These are phyloP conservation scores for Fallopia convolvulus DNA, from an alignment of 148 eudicot genomes.

Conservation along the genomic window DNA sequence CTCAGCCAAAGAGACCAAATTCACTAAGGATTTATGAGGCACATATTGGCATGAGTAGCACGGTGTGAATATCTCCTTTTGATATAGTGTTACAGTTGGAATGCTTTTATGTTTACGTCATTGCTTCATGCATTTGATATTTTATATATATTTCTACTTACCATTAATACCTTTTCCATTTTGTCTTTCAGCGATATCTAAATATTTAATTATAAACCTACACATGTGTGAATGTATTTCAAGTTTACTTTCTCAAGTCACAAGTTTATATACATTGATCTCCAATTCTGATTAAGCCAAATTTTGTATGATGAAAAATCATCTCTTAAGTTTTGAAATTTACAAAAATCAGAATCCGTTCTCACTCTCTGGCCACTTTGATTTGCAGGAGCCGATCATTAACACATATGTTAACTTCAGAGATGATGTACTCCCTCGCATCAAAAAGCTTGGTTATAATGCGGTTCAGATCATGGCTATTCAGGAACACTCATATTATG, in stretches of 20 bases:
- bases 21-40: slow-evolving; percentile 90
- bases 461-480: slow-evolving; percentile 99
- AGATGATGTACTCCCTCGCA: slow-evolving; percentile 96
- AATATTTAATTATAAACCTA: neutral
- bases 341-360: neutral
- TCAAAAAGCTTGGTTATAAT: slow-evolving; percentile 85
- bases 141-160: neutral
- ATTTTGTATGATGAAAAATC: neutral
- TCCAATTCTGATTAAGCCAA: neutral
- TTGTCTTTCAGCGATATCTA: neutral
- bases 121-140: too few species aligned
- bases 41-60: slow-evolving; percentile 98
- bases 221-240: neutral
- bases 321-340: neutral
- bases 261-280: neutral
- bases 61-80: slow-evolving; percentile 42
- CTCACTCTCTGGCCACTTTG: slow-evolving; percentile 12
- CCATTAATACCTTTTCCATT: neutral
- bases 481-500: slow-evolving; percentile 97
- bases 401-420: slow-evolving; percentile 87
- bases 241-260: neutral
- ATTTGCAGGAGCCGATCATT: slow-evolving; percentile 76
- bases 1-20: slow-evolving; percentile 80
- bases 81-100: neutral
- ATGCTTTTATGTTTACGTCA: too few species aligned